Conservation (phyloP, 2,329 filamentous ascomycete species). For the Colletotrichum magnum region DNA sequence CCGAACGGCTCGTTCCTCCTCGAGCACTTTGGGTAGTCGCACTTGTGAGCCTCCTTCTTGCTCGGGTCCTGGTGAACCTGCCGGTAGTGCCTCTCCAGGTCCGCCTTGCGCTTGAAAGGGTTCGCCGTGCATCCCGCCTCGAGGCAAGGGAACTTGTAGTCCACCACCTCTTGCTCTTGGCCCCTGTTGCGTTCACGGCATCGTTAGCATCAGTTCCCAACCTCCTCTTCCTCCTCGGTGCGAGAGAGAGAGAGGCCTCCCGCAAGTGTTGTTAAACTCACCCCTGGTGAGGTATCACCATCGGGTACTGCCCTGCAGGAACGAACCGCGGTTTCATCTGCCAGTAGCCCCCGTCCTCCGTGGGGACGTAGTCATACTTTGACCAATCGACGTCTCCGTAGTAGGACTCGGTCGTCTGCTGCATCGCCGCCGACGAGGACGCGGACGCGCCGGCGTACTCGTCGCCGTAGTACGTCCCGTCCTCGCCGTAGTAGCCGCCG, state of each 20-base stretch:
- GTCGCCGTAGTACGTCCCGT: slow-evolving; percentile 27
- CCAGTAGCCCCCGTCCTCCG: slow-evolving; percentile 42
- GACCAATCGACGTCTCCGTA: slow-evolving; percentile 38
- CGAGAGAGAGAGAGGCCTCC: slow-evolving; percentile 21
- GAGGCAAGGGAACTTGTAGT: slow-evolving; percentile 50
- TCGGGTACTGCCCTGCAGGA: slow-evolving; percentile 32
- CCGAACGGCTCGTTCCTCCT: slow-evolving; percentile 63
- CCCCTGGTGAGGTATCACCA: slow-evolving; percentile 40
- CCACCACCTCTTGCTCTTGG: slow-evolving; percentile 36
- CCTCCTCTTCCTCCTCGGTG: not conserved
- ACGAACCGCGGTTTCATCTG: slow-evolving; percentile 39
- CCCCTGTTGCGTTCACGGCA: slow-evolving; percentile 20
- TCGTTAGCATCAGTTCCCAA: slow-evolving; percentile 19
- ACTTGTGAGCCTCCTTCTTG: slow-evolving; percentile 60
- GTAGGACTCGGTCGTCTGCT: slow-evolving; percentile 28
- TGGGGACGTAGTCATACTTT: slow-evolving; percentile 37
- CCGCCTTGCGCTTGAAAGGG: slow-evolving; percentile 66
- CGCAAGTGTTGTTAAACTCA: slow-evolving; percentile 11
- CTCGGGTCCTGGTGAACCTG: slow-evolving; percentile 61
- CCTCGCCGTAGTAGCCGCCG: slow-evolving; percentile 21
- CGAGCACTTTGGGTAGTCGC: slow-evolving; percentile 66
- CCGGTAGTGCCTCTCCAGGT: slow-evolving; percentile 67
- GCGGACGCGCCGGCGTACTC: slow-evolving; percentile 23
- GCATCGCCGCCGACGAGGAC: slow-evolving; percentile 30
- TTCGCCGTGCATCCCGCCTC: slow-evolving; percentile 58